These are phyloP conservation scores for Saccharomycopsis olivae DNA, from an alignment of 805 yeast species.

Conservation along the genomic window DNA sequence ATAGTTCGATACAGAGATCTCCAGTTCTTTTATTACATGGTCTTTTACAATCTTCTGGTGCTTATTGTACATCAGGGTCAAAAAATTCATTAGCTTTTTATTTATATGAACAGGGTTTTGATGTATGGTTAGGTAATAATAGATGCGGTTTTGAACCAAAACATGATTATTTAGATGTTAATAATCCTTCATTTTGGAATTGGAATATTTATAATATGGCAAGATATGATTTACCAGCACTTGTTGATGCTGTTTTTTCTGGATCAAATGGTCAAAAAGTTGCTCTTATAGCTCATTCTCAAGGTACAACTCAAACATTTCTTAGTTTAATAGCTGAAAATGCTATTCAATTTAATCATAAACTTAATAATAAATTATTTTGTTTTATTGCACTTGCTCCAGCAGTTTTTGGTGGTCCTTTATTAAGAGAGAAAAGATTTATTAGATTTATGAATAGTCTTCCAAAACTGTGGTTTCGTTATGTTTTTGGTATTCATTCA, in stretches of 20 bases:
- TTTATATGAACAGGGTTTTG: conserved; percentile 48
- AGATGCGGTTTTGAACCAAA: conserved; percentile 75
- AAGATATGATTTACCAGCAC: conserved; percentile 60
- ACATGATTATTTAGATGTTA: conserved; percentile 38
- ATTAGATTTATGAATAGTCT: conserved; percentile 51
- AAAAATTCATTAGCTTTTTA: conserved; percentile 59
- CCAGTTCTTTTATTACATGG: conserved; percentile 85
- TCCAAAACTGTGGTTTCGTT: conserved; percentile 32
- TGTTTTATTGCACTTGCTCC: conserved; percentile 78
- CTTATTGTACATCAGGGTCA: conserved; percentile 74
- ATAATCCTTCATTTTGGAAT: conserved; percentile 64
- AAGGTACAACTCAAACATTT: conserved; percentile 85
- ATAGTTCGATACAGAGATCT: conserved; percentile 26
- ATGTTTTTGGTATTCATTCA: conserved; percentile 65
- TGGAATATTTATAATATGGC: conserved; percentile 91
- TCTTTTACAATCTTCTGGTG: conserved; percentile 74
- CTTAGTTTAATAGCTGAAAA: conserved; percentile 41
- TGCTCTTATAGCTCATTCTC: conserved; percentile 74
- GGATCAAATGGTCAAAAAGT: conserved; percentile 32
- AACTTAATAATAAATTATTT: conserved; percentile 47
- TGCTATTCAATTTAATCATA: conserved; percentile 2
- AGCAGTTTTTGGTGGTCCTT: conserved; percentile 78
- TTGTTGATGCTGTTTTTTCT: conserved; percentile 50
- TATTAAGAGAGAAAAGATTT: conserved; percentile 52
- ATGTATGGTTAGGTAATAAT: conserved; percentile 88